Base-by-base conservation (phyloP, 2,329 filamentous ascomycete species). In the Dactylonectria estremocensis region DNA sequence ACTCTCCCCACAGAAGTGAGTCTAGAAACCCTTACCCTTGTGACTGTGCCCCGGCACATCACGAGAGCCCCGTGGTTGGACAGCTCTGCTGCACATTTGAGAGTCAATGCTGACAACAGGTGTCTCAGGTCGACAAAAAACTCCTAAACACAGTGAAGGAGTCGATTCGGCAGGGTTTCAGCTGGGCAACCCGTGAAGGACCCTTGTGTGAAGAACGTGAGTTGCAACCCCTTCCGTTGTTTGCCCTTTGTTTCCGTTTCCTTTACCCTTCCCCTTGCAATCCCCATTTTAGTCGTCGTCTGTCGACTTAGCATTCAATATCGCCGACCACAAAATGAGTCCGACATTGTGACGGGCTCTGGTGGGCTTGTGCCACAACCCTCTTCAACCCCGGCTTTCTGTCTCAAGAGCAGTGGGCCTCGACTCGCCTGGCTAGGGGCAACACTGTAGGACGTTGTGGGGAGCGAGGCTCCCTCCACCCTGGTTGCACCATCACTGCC, bases 121-220 rank as follows among this genome's bases (percentile, higher is more conserved):
- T 64, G 45, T 48, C 50, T 48, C 77, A 91, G 89, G 94, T 98
- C 68, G 95, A 99, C 83, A 96, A 97, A 83, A 97, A 95, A 81
- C 87, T 95, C 20, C 88, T 99, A 35, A 91, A 91, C 75, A 92
- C 91, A 40, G 95, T 98, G 50, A 92, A 95, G 74, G 96, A 99
- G 79, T 95, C 93, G 8, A 94, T 99, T 75, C 92, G 94, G 54
- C 96, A 99, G 82, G 96, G 96, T 35, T 99, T 99, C 82, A 95
- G 92, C 80, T 99, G 96, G 96, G 96, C 94, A 56, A 94, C 95
- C 35, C 88, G 96, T 70, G 96, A 99, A 88, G 96, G 96, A 1
- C 96, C 96, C 18, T 86, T 99, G 28, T 98, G 96, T 80, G 96
- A 99, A 92, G 96, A 99, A 85, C 96, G 92, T 94, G 85, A 89